phyloP scores from a whole-genome alignment of 2,329 filamentous ascomycete species.

The Xylaria sp. region DNA sequence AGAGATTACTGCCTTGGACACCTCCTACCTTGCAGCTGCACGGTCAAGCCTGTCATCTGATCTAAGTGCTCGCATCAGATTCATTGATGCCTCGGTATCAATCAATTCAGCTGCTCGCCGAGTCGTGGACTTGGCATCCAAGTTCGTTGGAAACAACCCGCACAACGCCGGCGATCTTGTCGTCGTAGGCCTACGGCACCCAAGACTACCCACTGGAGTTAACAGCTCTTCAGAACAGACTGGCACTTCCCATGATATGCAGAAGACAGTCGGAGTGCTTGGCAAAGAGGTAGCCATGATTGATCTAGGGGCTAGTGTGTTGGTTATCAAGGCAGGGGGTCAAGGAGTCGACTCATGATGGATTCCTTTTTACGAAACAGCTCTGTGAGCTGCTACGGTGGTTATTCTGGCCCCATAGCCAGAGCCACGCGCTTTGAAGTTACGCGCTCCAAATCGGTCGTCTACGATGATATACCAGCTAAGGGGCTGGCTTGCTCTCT shows the following conservation, averaged over 20 bases:
- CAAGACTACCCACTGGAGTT: slow-evolving; percentile 25
- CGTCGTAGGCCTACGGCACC: slow-evolving; percentile 55
- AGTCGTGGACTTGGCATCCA: slow-evolving; percentile 49
- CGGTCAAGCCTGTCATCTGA: slow-evolving; percentile 33
- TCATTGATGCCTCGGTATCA: slow-evolving; percentile 45
- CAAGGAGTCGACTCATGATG: slow-evolving; percentile 18
- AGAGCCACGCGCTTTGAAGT: background rate
- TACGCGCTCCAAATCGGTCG: background rate
- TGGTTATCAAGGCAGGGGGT: slow-evolving; percentile 60
- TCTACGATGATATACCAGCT: background rate
- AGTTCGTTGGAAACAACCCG: slow-evolving; percentile 54
- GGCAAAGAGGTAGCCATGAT: slow-evolving; percentile 55
- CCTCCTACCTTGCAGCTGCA: slow-evolving; percentile 33
- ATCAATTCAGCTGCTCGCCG: slow-evolving; percentile 38
- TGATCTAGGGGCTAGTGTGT: slow-evolving; percentile 59
- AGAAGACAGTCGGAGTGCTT: slow-evolving; percentile 52
- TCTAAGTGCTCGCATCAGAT: slow-evolving; percentile 37
- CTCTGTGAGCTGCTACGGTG: background rate
- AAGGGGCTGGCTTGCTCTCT: too few relatives aligned
- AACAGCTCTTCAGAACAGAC: slow-evolving; percentile 17
- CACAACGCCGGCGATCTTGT: slow-evolving; percentile 67
- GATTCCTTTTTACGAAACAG: background rate
- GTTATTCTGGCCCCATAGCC: background rate
- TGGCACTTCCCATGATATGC: slow-evolving; percentile 37
- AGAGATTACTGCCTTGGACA: slow-evolving; percentile 34